These are phyloP conservation scores for Yamadazyma takamatsuzukensis DNA, from an alignment of 805 yeast species.

Conservation along the genomic window DNA sequence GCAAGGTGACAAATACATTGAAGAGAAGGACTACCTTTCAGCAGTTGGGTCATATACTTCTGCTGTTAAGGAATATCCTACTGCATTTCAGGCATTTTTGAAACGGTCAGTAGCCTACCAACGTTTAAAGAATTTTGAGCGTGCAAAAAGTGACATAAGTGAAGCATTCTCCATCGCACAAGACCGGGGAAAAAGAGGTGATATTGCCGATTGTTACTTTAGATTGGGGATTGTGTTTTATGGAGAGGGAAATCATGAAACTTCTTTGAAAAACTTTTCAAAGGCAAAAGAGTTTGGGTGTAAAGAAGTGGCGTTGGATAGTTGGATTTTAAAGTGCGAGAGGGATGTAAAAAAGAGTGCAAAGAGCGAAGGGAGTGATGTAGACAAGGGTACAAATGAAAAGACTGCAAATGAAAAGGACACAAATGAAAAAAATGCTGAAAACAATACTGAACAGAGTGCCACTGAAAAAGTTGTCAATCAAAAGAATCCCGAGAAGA, in stretches of 20 bases:
- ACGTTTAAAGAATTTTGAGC: slow-evolving; percentile 44
- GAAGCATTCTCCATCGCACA: slow-evolving; percentile 46
- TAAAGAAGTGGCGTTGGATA: slow-evolving; percentile 42
- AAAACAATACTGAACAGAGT: background rate
- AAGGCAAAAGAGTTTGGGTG: slow-evolving; percentile 41
- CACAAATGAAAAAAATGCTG: background rate
- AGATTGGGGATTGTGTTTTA: slow-evolving; percentile 46
- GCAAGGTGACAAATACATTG: slow-evolving; percentile 30
- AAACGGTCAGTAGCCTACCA: slow-evolving; percentile 50
- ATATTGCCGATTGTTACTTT: slow-evolving; percentile 47
- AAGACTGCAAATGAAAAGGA: background rate
- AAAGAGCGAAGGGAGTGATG: slow-evolving; percentile 5
- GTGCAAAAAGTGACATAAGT: slow-evolving; percentile 44
- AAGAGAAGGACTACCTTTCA: slow-evolving; percentile 33
- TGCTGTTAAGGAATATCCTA: slow-evolving; percentile 41
- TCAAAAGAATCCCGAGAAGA: background rate
- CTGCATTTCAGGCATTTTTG: slow-evolving; percentile 44
- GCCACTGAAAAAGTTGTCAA: background rate
- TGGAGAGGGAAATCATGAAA: slow-evolving; percentile 36
- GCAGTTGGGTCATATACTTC: slow-evolving; percentile 42
- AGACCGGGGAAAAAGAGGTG: slow-evolving; percentile 41
- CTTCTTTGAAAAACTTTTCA: slow-evolving; percentile 40
- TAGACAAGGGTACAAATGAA: background rate
- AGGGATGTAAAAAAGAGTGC: slow-evolving; percentile 16
- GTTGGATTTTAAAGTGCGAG: slow-evolving; percentile 44